These are phyloP conservation scores for Adansonia rubrostipa DNA, from an alignment of 441 rosid genomes.

Conservation along the genomic window DNA sequence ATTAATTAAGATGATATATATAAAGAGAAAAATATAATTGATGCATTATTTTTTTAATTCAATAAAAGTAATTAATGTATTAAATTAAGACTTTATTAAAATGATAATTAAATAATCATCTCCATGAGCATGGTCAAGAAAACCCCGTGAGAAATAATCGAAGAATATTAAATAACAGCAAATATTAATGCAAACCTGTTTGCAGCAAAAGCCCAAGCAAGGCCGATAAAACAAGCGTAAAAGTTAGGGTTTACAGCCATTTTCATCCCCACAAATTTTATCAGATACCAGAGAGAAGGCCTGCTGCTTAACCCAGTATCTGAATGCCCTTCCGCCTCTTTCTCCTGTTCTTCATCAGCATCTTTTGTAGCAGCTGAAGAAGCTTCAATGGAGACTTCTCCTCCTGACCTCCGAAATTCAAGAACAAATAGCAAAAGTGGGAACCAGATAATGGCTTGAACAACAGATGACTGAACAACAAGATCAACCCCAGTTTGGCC, in stretches of 20 bases:
- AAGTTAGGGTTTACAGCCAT: conserved; percentile 81
- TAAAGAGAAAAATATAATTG: too few relatives aligned
- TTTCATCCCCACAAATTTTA: conserved; percentile 72
- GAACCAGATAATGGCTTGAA: conserved; percentile 84
- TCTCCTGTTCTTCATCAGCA: not conserved
- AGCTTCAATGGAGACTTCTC: conserved; percentile 21
- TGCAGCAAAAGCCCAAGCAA: conserved; percentile 81
- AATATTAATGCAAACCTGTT: conserved; percentile 50
- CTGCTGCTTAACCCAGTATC: conserved; percentile 23
- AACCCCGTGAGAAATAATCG: too few relatives aligned
- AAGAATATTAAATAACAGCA: not conserved
- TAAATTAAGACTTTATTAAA: too few relatives aligned
- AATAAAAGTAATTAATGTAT: too few relatives aligned
- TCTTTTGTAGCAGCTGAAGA: not conserved
- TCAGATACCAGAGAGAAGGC: conserved; percentile 57
- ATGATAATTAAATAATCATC: not conserved
- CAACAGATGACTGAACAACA: conserved; percentile 74
- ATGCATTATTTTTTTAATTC: too few relatives aligned
- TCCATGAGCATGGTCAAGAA: too few relatives aligned
- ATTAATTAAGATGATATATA: too few relatives aligned
- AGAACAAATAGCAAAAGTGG: conserved; percentile 65
- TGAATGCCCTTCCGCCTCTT: conserved; percentile 35
- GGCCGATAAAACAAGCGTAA: conserved; percentile 81
- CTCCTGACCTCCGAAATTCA: conserved; percentile 60
- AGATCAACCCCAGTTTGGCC: conserved; percentile 75